These are phyloP conservation scores for Trichosporon asahii DNA, from an alignment of 1,284 basidiomycete species.

Conservation along the genomic window DNA sequence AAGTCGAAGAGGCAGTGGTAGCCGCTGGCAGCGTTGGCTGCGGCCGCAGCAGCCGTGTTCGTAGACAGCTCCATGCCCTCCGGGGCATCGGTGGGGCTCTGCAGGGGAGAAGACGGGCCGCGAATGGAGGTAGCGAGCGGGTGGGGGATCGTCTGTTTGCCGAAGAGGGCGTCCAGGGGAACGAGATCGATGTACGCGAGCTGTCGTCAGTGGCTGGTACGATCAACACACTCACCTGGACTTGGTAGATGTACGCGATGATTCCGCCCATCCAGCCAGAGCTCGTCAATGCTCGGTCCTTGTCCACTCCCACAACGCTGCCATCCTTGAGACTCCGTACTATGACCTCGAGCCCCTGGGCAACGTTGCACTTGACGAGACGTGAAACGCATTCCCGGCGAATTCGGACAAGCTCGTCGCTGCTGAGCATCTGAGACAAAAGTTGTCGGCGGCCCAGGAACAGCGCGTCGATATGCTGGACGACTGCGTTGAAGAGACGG, in stretches of 20 bases:
- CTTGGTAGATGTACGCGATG: constrained; percentile 69
- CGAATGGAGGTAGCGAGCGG: constrained; percentile 17
- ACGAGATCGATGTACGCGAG: constrained; percentile 72
- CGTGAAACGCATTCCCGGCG: constrained; percentile 81
- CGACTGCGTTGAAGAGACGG: constrained; percentile 78
- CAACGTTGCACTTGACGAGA: constrained; percentile 84
- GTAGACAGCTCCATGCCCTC: constrained; percentile 3
- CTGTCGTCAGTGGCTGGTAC: constrained; percentile 13
- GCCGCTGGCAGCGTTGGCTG: constrained; percentile 44
- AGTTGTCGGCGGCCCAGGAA: constrained; percentile 86
- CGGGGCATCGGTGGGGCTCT: neutral
- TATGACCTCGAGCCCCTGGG: constrained; percentile 89
- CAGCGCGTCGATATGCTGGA: constrained; percentile 84
- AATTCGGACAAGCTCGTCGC: constrained; percentile 79
- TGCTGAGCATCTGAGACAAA: constrained; percentile 79
- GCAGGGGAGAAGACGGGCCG: neutral
- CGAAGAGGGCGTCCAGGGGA: constrained; percentile 47
- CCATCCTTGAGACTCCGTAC: constrained; percentile 91
- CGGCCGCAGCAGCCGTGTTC: neutral
- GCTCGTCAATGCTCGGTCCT: constrained; percentile 66
- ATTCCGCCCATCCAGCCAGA: constrained; percentile 68
- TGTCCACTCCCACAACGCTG: constrained; percentile 78
- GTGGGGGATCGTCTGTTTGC: constrained; percentile 24
- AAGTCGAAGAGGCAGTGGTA: constrained; percentile 87
- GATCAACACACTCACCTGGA: constrained; percentile 43